These are phyloP conservation scores for Leishmania amazonensis DNA, from an alignment of 208 protist species.

Conservation along the genomic window DNA sequence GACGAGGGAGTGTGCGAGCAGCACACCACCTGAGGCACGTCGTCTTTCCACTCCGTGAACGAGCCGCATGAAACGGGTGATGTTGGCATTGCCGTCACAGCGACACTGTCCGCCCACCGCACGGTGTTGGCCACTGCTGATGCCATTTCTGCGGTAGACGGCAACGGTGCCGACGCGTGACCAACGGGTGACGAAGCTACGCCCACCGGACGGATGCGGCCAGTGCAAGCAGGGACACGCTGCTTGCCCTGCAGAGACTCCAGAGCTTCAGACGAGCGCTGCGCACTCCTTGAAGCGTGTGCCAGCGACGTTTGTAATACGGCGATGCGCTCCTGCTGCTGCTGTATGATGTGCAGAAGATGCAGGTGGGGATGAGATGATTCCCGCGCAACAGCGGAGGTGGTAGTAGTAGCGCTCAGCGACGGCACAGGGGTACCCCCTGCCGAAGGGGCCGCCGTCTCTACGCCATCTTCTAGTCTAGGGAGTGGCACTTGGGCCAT, in stretches of 20 bases:
- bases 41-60: background rate
- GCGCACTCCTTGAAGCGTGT: background rate
- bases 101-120: slow-evolving; percentile 5
- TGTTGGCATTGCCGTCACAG: background rate
- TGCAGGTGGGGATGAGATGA: background rate
- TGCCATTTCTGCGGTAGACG: background rate
- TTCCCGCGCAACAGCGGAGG: background rate
- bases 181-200: background rate
- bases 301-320: slow-evolving; percentile 20
- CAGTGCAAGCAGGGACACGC: background rate
- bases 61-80: background rate
- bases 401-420: background rate
- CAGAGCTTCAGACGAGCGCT: background rate
- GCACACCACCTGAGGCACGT: background rate
- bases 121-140: background rate
- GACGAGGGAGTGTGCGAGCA: slow-evolving; percentile 7
- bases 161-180: background rate
- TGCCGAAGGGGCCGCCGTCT: background rate
- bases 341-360: slow-evolving; percentile 20
- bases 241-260: background rate
- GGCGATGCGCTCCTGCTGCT: slow-evolving; percentile 32
- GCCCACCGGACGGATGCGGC: background rate
- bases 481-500: background rate
- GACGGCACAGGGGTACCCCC: background rate
- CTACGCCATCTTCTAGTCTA: background rate